Base-by-base conservation (phyloP, 805 yeast species). In the Cyberlindnera misumaiensis region DNA sequence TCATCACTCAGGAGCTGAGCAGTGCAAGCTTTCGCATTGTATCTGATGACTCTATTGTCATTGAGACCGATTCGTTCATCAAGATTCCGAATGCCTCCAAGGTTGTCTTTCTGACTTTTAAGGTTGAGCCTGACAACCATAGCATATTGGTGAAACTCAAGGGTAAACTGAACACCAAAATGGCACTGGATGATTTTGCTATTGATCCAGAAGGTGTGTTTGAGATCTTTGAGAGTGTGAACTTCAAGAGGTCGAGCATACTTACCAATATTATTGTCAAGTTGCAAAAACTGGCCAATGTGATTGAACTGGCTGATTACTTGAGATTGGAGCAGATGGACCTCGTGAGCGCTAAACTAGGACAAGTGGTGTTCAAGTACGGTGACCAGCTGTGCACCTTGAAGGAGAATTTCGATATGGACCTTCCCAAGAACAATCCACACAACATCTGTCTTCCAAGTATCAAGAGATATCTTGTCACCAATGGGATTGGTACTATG, bases 31-130 rank as follows among this genome's bases (percentile, higher is more conserved):
- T 42, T 28, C 38, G 20, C 12, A 36, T 43, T 3, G 32, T 35
- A 1, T 32, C 38, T 16, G 42, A 42, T 14, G 41, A 41, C 8
- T 35, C 46, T 4, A 42, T 68, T 16, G 37, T 64, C 3, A 49
- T 65, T 12, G 55, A 62, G 29, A 67, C 68, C 14, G 54, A 58
- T 25, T 46, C 65, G 1, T 53, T 67, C 32, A 60, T 60, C 35
- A 51, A 59, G 32, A 62, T 67, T 10, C 61, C 65, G 3, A 55
- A 57, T 37, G 60, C 68, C 34, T 56, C 60, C 10, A 58, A 58
- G 18, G 53, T 67, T 2, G 34, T 67, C 25, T 52, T 61, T 20
- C 40, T 68, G 16, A 49, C 41, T 3, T 53, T 65, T 22, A 50
- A 45, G 13, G 47, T 57, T 11, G 45, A 48, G 10, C 36, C 43